Percentiles rank a stretch among this genome's conserved stretches.
phyloP scores from a whole-genome alignment of 345 rosid species.

The Brassica incana region DNA sequence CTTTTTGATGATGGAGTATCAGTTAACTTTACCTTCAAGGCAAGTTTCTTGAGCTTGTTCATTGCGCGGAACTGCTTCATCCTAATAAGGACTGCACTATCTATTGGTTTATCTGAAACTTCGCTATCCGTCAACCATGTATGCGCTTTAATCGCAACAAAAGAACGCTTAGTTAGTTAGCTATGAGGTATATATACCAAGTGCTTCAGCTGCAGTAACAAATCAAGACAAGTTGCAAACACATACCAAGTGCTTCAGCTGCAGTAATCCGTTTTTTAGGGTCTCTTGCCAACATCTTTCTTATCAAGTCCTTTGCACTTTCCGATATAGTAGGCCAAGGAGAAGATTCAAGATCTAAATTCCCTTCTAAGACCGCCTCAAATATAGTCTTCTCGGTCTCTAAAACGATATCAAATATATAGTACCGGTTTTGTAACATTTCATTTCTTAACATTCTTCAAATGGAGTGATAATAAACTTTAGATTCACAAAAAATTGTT shows the following conservation, averaged over 20 bases:
- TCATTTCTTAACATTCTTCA: neutral
- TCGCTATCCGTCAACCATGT: slow-evolving; percentile 71
- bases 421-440: neutral
- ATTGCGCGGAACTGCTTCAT: slow-evolving; percentile 87
- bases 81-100: slow-evolving; percentile 76
- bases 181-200: slow-evolving; percentile 26
- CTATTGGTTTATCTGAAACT: slow-evolving; percentile 72
- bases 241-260: slow-evolving; percentile 71
- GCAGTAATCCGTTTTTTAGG: slow-evolving; percentile 76
- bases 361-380: slow-evolving; percentile 49
- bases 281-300: slow-evolving; percentile 65
- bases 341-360: slow-evolving; percentile 59
- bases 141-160: slow-evolving; percentile 50
- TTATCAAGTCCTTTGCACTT: slow-evolving; percentile 75
- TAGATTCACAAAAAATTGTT: neutral
- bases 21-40: slow-evolving; percentile 59
- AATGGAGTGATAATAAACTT: neutral
- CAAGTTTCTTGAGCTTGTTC: slow-evolving; percentile 93
- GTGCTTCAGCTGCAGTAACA: slow-evolving; percentile 63
- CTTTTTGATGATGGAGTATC: neutral
- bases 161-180: neutral
- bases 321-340: slow-evolving; percentile 84
- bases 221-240: neutral
- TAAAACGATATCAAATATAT: slow-evolving; percentile 31
- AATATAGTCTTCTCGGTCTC: slow-evolving; percentile 76